Evolutionary conservation across 2,329 filamentous ascomycete species (phyloP).

Genomic region (Phialophora tarda): DNA sequence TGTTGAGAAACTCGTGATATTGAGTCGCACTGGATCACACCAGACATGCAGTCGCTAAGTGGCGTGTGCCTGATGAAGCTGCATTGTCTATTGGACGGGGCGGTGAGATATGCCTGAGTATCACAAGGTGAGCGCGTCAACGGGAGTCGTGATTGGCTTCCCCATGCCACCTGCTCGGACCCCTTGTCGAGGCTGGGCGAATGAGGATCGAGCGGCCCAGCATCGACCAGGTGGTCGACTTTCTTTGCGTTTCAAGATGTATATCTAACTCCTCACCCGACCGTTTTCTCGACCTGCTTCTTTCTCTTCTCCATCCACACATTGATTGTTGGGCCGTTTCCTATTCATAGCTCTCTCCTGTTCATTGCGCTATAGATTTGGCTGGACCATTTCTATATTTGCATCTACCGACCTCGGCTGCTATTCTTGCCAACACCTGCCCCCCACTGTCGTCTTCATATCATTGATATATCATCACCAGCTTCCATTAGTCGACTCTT

Average conservation of each 20-base stretch:
- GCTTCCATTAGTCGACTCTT: conserved; percentile 24
- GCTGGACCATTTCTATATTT: conserved; percentile 50
- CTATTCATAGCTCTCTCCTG: conserved; percentile 43
- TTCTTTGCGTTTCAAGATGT: conserved; percentile 19
- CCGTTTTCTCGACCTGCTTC: conserved; percentile 27
- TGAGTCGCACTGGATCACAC: conserved; percentile 12
- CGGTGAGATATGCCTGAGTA: conserved; percentile 20
- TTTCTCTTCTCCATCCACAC: conserved; percentile 36
- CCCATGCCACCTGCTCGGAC: conserved; percentile 4
- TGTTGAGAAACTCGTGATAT: conserved; percentile 6
- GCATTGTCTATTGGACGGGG: conserved; percentile 23
- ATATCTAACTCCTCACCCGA: conserved; percentile 32
- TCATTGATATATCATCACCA: conserved; percentile 22
- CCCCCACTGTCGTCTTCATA: background rate
- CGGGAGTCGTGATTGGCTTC: conserved; percentile 24
- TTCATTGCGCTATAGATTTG: conserved; percentile 43
- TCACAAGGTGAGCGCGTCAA: conserved; percentile 31
- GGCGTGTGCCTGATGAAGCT: conserved; percentile 4
- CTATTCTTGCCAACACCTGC: conserved; percentile 36
- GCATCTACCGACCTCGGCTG: conserved; percentile 38
- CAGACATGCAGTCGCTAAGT: conserved; percentile 7
- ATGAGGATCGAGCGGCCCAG: conserved; percentile 13
- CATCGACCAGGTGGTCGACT: conserved; percentile 9
- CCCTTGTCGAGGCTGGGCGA: conserved; percentile 16
- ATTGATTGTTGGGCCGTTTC: conserved; percentile 46